These are phyloP conservation scores for Cyclotella sp. DNA, from an alignment of 108 stramenopile genomes.

Conservation along the genomic window DNA sequence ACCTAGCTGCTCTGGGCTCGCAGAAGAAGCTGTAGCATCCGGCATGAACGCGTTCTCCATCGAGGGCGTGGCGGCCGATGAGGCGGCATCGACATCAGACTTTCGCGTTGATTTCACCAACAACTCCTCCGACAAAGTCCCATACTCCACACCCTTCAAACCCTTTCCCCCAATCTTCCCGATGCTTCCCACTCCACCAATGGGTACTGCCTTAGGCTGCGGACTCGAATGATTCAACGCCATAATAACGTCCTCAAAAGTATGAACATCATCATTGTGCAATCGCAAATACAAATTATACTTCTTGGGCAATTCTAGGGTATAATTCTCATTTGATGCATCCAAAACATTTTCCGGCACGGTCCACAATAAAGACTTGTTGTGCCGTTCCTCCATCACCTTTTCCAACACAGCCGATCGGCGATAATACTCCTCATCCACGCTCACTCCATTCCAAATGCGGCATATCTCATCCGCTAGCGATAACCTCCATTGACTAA, in stretches of 20 bases:
- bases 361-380: constrained; percentile 18
- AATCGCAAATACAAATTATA: constrained; percentile 73
- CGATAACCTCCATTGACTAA: constrained; percentile 72
- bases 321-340: constrained; percentile 32
- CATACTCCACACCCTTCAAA: constrained; percentile 35
- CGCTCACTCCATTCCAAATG: constrained; percentile 63
- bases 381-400: neutral
- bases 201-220: constrained; percentile 21
- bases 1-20: neutral
- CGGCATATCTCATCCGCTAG: constrained; percentile 82
- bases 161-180: constrained; percentile 49
- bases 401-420: constrained; percentile 24
- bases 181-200: constrained; percentile 38
- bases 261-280: constrained; percentile 98
- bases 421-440: constrained; percentile 69
- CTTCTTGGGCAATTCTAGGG: constrained; percentile 46
- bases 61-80: neutral
- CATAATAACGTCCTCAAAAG: constrained; percentile 92
- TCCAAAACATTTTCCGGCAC: constrained; percentile 44
- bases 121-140: neutral
- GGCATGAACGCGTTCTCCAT: constrained; percentile 10
- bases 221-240: constrained; percentile 63
- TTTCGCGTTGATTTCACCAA: neutral
- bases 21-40: neutral
- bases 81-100: neutral